phyloP scores from a whole-genome alignment of 257 asterid species.

The Solanum piurae region DNA sequence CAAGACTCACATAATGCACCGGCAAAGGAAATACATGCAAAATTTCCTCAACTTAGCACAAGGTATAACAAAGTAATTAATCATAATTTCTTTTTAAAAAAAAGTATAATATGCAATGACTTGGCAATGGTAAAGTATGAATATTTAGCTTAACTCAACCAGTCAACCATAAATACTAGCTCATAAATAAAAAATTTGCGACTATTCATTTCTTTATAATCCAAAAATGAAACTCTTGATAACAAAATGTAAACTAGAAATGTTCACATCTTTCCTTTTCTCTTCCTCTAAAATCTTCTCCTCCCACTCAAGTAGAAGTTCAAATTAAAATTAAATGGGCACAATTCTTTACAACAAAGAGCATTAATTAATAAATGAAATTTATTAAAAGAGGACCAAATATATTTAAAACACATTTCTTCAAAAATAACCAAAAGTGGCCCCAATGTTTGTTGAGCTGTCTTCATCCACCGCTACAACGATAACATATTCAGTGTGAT shows the following conservation, averaged over 20 bases:
- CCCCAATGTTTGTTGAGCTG: neutral
- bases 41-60: neutral
- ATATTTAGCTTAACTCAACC: too few species aligned
- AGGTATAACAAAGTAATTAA: neutral
- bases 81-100: neutral
- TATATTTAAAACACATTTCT: neutral
- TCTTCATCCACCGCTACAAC: neutral
- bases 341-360: neutral
- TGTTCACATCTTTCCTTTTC: neutral
- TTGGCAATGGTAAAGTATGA: neutral
- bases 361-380: neutral
- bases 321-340: neutral
- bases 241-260: neutral
- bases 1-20: neutral
- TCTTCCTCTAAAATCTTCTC: neutral
- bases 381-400: neutral
- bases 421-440: neutral
- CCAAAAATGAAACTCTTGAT: neutral
- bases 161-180: too few species aligned
- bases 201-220: too few species aligned
- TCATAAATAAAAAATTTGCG: fast-evolving
- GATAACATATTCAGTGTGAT: too few species aligned
- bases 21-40: neutral
- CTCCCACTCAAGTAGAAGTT: neutral
- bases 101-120: neutral